phyloP scores from a whole-genome alignment of 148 eudicot species.

The Rhododendron henanense region DNA sequence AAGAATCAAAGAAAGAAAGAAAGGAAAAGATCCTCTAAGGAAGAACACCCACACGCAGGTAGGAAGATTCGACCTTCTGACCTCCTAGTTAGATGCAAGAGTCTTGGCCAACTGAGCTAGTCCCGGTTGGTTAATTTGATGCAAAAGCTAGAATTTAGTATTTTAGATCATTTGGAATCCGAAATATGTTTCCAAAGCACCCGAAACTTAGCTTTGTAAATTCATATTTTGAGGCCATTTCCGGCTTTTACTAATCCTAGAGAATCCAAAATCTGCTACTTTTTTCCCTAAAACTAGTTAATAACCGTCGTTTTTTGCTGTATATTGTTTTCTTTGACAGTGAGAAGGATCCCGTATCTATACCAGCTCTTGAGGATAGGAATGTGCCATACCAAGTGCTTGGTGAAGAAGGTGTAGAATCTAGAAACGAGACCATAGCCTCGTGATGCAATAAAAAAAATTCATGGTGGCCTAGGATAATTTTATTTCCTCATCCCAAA shows the following conservation, averaged over 20 bases:
- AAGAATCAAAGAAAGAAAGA: too few relatives aligned
- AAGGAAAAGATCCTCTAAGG: too few relatives aligned
- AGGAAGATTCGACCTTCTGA: too few relatives aligned
- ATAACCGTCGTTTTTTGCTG: not conserved
- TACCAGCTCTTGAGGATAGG: slow-evolving; percentile 9
- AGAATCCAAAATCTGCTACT: not conserved
- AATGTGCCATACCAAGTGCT: slow-evolving; percentile 27
- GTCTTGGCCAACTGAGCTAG: too few relatives aligned
- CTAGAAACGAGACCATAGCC: slow-evolving; percentile 23
- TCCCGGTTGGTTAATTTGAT: too few relatives aligned
- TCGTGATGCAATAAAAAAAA: not conserved
- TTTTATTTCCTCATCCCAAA: not conserved
- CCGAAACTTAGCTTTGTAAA: not conserved
- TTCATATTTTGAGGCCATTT: not conserved
- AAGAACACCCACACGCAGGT: too few relatives aligned
- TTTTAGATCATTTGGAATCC: not conserved
- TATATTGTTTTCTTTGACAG: slow-evolving; percentile 11
- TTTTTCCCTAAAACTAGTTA: not conserved
- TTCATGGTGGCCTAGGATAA: not conserved
- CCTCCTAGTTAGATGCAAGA: too few relatives aligned
- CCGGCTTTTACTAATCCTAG: not conserved
- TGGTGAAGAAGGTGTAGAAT: slow-evolving; percentile 26
- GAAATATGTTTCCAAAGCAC: not conserved
- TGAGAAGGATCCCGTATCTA: slow-evolving; percentile 25
- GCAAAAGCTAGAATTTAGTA: not conserved